Conservation (phyloP, 768 basidiomycete species). For the Trametes cinnabarina region DNA sequence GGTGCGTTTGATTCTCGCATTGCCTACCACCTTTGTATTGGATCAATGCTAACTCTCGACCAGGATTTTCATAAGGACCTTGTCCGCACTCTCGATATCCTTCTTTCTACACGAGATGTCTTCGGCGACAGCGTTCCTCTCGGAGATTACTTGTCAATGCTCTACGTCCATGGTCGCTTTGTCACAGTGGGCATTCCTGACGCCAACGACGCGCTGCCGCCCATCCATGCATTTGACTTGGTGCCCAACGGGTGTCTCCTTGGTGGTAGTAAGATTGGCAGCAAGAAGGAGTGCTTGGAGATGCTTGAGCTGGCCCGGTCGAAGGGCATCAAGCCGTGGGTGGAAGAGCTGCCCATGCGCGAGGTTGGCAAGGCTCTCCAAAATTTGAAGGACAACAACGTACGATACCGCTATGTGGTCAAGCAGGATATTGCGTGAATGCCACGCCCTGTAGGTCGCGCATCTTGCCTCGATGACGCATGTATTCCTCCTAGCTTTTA, state of each 20-base stretch:
- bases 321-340: constrained; percentile 49
- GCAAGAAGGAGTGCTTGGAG: constrained; percentile 53
- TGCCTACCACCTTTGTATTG: too few species aligned
- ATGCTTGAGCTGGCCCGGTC: constrained; percentile 61
- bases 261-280: constrained; percentile 45
- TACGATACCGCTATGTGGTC: constrained; percentile 56
- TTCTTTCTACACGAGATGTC: constrained; percentile 37
- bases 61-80: constrained; percentile 38
- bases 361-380: constrained; percentile 47
- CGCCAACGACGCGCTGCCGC: constrained; percentile 37
- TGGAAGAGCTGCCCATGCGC: constrained; percentile 44
- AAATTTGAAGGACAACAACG: constrained; percentile 45
- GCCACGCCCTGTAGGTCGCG: neutral
- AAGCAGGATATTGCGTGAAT: constrained; percentile 26
- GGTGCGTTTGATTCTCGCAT: neutral
- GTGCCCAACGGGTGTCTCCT: constrained; percentile 24
- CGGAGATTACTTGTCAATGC: constrained; percentile 38
- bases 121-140: constrained; percentile 24
- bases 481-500: too few species aligned
- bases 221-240: constrained; percentile 31
- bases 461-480: neutral
- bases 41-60: neutral
- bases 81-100: constrained; percentile 46
- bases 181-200: constrained; percentile 59
- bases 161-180: constrained; percentile 53